A percentile compares a stretch with the other conserved stretches of the same genome.
phyloP scores from a whole-genome alignment of 148 eudicot genomes.

The Vaccinium macrocarpon region DNA sequence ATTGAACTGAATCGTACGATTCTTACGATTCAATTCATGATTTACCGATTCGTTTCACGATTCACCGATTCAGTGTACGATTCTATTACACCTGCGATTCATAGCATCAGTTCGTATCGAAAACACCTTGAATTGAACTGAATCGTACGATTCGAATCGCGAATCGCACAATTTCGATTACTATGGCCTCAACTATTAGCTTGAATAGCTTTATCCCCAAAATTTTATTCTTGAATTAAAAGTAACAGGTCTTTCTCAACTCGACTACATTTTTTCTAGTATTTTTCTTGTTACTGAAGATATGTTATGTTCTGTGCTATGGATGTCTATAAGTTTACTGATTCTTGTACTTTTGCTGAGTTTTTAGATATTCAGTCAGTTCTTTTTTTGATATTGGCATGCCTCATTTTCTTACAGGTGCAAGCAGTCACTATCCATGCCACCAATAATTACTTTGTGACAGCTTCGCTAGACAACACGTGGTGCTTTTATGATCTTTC shows the following conservation, averaged over 20 bases:
- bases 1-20: too few species aligned
- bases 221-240: background rate
- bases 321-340: background rate
- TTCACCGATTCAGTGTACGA: too few species aligned
- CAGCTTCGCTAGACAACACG: slow-evolving; percentile 86
- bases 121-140: too few species aligned
- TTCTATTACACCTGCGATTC: too few species aligned
- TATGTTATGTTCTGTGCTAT: background rate
- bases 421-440: slow-evolving; percentile 94
- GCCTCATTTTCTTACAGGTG: slow-evolving; percentile 47
- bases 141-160: too few species aligned
- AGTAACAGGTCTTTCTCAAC: background rate
- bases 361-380: background rate
- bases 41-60: too few species aligned
- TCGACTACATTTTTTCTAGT: background rate
- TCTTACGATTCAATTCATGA: too few species aligned
- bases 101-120: too few species aligned
- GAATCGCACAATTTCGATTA: too few species aligned
- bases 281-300: background rate
- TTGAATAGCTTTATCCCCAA: background rate
- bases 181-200: background rate
- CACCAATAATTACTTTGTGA: slow-evolving; percentile 79
- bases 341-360: background rate
- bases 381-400: background rate
- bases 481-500: slow-evolving; percentile 97